Evolutionary conservation across 2,329 filamentous ascomycete genomes (phyloP), one percentile per base, ranked within the genome.

Genomic region (Microsporum ferrugineum): DNA sequence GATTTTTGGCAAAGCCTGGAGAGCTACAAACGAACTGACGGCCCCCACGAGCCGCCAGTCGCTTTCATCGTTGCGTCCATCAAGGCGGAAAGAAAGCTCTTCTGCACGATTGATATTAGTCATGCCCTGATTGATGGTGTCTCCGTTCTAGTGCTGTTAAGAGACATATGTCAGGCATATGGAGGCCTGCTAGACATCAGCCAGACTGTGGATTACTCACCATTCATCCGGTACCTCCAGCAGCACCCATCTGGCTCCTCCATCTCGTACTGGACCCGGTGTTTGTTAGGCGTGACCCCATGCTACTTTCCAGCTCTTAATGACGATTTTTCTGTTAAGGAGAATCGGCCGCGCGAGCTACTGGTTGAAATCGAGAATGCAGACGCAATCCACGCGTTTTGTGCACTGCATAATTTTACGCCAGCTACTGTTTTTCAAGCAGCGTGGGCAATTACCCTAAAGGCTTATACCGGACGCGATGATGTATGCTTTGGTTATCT

Each of bases 401-500:
- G 62, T 49, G 53, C 49, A 41, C 59, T 47, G 33, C 55, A 62
- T 29, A 58, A 56, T 23, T 33, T 63, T 7, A 84, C 80, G 0
- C 63, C 79, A 0, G 78, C 80, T 0, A 79, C 76, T 43, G 65
- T 83, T 1, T 71, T 84, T 0, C 79, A 82, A 59, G 72, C 80
- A 34, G 74, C 75, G 0, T 84, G 82, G 82, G 78, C 76, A 0
- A 71, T 83, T 23, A 73, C 80, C 0, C 67, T 84, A 2, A 72
- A 76, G 2, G 70, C 69, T 4, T 82, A 80, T 64, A 80, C 80
- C 1, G 75, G 75, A 0, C 69, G 71, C 0, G 71, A 72, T 1
- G 77, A 80, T 41, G 75, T 82, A 0, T 79, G 77, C 36, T 84
- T 83, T 63, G 82, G 81, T 0, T 80, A 82, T 60, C 75, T 83